Percentiles rank a stretch among this genome's conserved stretches.
Conservation (phyloP, 768 basidiomycete genomes). For the Russula earlei region DNA sequence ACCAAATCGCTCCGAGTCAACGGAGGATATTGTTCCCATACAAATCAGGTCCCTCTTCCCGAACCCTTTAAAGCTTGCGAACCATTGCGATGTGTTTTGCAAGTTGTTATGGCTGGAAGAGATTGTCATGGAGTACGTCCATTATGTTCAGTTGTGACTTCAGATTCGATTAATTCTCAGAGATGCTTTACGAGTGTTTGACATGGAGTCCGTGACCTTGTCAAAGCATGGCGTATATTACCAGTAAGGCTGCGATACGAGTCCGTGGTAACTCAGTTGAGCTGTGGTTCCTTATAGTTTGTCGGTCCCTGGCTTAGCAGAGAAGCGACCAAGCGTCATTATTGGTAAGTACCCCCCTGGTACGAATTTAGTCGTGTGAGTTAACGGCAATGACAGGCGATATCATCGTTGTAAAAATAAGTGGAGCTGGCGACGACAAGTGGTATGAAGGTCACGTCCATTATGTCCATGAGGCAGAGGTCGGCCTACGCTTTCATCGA, state of each 20-base stretch:
- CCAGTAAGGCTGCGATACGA: neutral
- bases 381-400: neutral
- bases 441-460: constrained; percentile 12
- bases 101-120: constrained; percentile 2
- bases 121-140: neutral
- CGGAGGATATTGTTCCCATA: neutral
- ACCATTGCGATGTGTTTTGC: neutral
- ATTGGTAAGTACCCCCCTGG: neutral
- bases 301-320: constrained; percentile 4
- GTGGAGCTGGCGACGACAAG: neutral
- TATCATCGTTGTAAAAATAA: neutral
- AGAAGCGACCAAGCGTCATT: constrained; percentile 9
- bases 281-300: neutral
- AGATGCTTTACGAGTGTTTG: neutral
- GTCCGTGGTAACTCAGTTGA: neutral
- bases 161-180: neutral
- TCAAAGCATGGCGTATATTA: neutral
- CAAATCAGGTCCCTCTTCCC: neutral
- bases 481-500: neutral
- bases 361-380: neutral
- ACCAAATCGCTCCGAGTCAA: neutral
- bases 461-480: neutral
- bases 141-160: neutral
- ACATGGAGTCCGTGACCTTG: neutral
- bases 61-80: neutral